These are phyloP conservation scores for Termitomyces sp. DNA, from an alignment of 768 basidiomycete species.

Conservation along the genomic window DNA sequence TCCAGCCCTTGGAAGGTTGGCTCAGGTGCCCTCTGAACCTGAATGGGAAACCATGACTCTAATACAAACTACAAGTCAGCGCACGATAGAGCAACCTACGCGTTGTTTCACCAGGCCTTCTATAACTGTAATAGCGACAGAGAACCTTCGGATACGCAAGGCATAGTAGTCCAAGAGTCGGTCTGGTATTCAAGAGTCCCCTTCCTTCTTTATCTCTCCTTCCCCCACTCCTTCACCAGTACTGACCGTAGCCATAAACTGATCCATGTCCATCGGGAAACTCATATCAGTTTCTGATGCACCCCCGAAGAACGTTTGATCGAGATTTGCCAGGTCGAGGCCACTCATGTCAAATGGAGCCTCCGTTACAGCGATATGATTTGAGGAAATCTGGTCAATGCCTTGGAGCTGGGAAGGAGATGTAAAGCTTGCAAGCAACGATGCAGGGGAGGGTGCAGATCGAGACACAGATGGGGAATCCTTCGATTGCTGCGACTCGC, in stretches of 20 bases:
- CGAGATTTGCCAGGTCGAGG: constrained; percentile 44
- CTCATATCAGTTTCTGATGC: constrained; percentile 37
- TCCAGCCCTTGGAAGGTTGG: too few species aligned
- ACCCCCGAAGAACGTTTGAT: constrained; percentile 38
- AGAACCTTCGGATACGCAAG: background rate
- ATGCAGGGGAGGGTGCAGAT: constrained; percentile 35
- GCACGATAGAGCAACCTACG: background rate
- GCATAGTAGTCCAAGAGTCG: background rate
- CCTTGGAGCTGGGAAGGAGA: constrained; percentile 25
- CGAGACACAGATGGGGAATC: constrained; percentile 13
- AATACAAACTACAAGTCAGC: background rate
- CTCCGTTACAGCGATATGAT: constrained; percentile 15
- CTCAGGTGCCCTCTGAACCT: too few species aligned
- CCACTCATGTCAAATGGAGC: constrained; percentile 46
- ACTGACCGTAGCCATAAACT: constrained; percentile 41
- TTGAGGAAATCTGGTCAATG: constrained; percentile 19
- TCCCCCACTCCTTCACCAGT: constrained; percentile 16
- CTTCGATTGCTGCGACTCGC: constrained; percentile 11
- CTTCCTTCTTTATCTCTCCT: constrained; percentile 2
- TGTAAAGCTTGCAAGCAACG: constrained; percentile 43
- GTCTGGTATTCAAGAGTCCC: background rate
- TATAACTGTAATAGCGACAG: background rate
- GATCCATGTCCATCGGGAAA: constrained; percentile 51
- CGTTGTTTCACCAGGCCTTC: background rate
- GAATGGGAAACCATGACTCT: background rate